Evolutionary conservation across 2,329 filamentous ascomycete species (phyloP), one percentile per base, ranked within the genome.

Genomic region (Alternaria incomplexa): DNA sequence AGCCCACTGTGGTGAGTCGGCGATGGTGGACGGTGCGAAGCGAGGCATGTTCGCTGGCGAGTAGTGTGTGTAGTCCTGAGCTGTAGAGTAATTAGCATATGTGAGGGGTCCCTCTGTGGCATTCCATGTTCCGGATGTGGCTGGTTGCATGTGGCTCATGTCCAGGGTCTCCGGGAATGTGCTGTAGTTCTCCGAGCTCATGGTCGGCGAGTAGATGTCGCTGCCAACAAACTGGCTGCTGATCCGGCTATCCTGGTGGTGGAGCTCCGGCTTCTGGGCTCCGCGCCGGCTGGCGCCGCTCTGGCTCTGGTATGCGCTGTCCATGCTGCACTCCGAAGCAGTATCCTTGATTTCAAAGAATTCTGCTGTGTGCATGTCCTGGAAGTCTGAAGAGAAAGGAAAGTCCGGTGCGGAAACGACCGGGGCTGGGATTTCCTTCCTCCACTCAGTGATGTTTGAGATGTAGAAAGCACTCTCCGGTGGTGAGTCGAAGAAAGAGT

Each of bases 271-370:
- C 62, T 71, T 69, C 55, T 67, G 65, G 50, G 68, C 63, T 66
- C 72, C 72, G 62, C 73, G 73, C 72, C 72, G 73, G 73, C 71
- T 76, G 70, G 77, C 73, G 66, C 79, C 76, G 60, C 70, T 74
- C 69, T 80, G 78, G 69, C 79, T 81, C 58, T 80, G 76, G 62
- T 81, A 81, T 61, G 78, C 74, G 69, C 79, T 81, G 70, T 82
- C 79, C 79, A 82, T 81, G 72, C 78, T 80, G 72, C 76, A 79
- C 64, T 78, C 78, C 65, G 79, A 81, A 59, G 71, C 72, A 62
- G 74, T 77, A 56, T 79, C 77, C 73, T 79, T 79, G 45, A 70
- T 67, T 56, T 79, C 75, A 63, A 75, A 76, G 56, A 70, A 63
- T 43, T 80, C 78, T 65, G 72, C 65, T 62, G 69, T 71, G 65